phyloP scores from a whole-genome alignment of 2,329 filamentous ascomycete species.

The Colletotrichum sublineola region DNA sequence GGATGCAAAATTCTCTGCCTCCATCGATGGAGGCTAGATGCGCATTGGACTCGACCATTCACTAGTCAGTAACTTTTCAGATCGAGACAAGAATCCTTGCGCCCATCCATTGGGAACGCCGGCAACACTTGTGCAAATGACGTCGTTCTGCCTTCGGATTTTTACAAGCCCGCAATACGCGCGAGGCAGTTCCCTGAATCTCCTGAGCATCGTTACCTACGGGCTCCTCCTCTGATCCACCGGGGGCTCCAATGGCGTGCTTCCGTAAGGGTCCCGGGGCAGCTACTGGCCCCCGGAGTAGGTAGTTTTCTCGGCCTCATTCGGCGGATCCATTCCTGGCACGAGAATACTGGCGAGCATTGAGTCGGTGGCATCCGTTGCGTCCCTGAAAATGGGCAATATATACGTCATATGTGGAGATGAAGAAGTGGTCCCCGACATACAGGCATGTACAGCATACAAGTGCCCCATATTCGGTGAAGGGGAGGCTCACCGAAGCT shows the following conservation, averaged over 20 bases:
- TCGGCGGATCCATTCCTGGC: conserved; percentile 21
- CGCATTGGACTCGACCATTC: background rate
- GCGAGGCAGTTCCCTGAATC: conserved; percentile 29
- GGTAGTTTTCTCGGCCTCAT: conserved; percentile 16
- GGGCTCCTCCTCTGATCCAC: conserved; percentile 29
- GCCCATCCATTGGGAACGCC: background rate
- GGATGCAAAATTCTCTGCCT: background rate
- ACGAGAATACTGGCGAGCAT: conserved; percentile 13
- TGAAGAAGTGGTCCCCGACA: conserved; percentile 30
- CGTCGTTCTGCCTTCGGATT: conserved; percentile 13
- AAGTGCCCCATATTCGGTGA: conserved; percentile 28
- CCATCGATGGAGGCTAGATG: background rate
- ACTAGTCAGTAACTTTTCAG: background rate
- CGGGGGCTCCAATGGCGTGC: conserved; percentile 15
- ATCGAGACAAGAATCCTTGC: background rate
- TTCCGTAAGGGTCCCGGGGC: conserved; percentile 16
- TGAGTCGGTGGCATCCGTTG: conserved; percentile 5
- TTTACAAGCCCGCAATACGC: conserved; percentile 23
- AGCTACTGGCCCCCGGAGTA: background rate
- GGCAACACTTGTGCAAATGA: conserved; percentile 1
- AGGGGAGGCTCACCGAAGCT: conserved; percentile 1
- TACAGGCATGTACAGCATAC: no score
- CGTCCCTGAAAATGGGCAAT: conserved; percentile 20
- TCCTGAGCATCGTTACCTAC: background rate
- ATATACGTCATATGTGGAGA: conserved; percentile 35